Conservation (phyloP, 1,284 basidiomycete species). For the Coniophora puteana region DNA sequence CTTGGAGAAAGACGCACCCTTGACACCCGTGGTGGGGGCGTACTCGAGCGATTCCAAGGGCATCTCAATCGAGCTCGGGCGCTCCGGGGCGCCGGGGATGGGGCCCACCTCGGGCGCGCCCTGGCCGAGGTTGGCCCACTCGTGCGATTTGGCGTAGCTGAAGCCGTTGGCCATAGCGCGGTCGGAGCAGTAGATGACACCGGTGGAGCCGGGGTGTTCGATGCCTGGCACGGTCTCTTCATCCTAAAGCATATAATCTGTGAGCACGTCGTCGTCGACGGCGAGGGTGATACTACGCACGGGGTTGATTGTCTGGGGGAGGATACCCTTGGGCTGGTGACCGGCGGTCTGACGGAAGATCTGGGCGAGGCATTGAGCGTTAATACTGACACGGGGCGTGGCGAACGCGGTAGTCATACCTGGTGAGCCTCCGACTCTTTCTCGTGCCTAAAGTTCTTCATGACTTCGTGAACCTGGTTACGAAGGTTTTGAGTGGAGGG, state of each 20-base stretch:
- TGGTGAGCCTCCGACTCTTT: slow-evolving; percentile 83
- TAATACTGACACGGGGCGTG: neutral
- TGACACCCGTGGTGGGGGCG: slow-evolving; percentile 90
- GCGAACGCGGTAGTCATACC: slow-evolving; percentile 34
- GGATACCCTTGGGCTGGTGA: slow-evolving; percentile 56
- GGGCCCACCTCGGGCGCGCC: slow-evolving; percentile 88
- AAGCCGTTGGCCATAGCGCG: slow-evolving; percentile 88
- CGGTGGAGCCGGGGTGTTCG: slow-evolving; percentile 71
- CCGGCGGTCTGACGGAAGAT: slow-evolving; percentile 71
- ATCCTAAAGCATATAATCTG: slow-evolving; percentile 38
- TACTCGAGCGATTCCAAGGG: slow-evolving; percentile 84
- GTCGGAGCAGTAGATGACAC: slow-evolving; percentile 87
- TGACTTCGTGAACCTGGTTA: slow-evolving; percentile 52
- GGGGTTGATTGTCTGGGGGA: slow-evolving; percentile 69
- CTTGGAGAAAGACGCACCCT: slow-evolving; percentile 47
- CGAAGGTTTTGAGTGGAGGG: slow-evolving; percentile 15
- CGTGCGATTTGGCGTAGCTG: slow-evolving; percentile 69
- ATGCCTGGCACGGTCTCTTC: slow-evolving; percentile 85
- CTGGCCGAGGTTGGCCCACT: slow-evolving; percentile 85
- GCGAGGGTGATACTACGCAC: slow-evolving; percentile 32
- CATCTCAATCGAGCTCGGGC: slow-evolving; percentile 61
- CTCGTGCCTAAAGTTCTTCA: slow-evolving; percentile 63
- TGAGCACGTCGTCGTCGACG: slow-evolving; percentile 1
- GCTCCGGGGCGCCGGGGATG: slow-evolving; percentile 70
- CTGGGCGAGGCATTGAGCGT: slow-evolving; percentile 28